These are phyloP conservation scores for Lomentospora prolificans DNA, from an alignment of 2,329 filamentous ascomycete species.

Conservation along the genomic window DNA sequence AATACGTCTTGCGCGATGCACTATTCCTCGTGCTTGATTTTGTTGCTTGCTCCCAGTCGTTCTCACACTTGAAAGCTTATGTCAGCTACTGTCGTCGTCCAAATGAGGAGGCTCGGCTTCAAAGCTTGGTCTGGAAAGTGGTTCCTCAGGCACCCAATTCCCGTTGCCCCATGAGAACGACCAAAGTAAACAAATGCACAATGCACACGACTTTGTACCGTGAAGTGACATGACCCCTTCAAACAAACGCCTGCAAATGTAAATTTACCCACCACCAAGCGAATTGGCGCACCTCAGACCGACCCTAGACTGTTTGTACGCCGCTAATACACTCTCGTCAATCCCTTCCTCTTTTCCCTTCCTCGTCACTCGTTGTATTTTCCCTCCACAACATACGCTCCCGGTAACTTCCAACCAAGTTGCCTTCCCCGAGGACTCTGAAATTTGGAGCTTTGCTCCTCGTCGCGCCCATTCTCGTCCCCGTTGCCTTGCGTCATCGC, in stretches of 20 bases:
- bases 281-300: not conserved
- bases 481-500: constrained; percentile 14
- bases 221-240: not conserved
- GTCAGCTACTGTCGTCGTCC: too few relatives aligned
- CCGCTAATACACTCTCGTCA: constrained; percentile 1
- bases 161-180: constrained; percentile 1
- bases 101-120: too few relatives aligned
- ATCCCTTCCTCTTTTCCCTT: not conserved
- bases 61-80: too few relatives aligned
- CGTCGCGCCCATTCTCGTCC: constrained; percentile 22
- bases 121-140: too few relatives aligned
- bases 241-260: not conserved
- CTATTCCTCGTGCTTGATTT: too few relatives aligned
- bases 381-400: not conserved
- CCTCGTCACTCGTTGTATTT: not conserved
- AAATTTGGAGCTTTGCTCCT: constrained; percentile 26
- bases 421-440: not conserved
- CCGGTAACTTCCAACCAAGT: not conserved
- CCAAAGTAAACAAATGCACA: not conserved
- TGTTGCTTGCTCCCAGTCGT: too few relatives aligned
- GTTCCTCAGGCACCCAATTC: not conserved
- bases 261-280: not conserved
- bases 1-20: too few relatives aligned
- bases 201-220: not conserved
- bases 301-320: not conserved